Evolutionary conservation across 805 yeast genomes (phyloP).

Genomic region (Metschnikowia vanudenii): DNA sequence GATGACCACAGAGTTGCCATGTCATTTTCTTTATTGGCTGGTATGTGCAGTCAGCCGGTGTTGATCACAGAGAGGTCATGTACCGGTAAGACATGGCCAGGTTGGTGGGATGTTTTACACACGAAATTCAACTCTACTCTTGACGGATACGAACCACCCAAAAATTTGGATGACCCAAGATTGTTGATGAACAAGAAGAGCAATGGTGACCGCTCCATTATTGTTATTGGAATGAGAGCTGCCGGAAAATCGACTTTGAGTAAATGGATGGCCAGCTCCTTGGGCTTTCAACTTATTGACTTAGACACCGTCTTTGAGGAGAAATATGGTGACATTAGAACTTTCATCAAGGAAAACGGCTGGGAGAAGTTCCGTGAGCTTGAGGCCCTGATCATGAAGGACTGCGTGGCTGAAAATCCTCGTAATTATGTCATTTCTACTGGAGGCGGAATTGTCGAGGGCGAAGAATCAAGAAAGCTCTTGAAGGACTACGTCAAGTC

Average conservation of each 20-base stretch:
- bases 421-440: slow-evolving; percentile 75
- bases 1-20: slow-evolving; percentile 98
- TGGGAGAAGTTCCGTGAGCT: slow-evolving; percentile 84
- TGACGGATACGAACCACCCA: slow-evolving; percentile 64
- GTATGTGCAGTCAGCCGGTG: slow-evolving; percentile 62
- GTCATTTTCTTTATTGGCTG: slow-evolving; percentile 89
- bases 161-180: slow-evolving; percentile 18
- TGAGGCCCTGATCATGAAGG: slow-evolving; percentile 59
- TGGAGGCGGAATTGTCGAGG: slow-evolving; percentile 96
- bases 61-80: slow-evolving; percentile 83
- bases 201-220: slow-evolving; percentile 56
- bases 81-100: slow-evolving; percentile 99
- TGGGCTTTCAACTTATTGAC: slow-evolving; percentile 72
- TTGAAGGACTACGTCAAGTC: slow-evolving; percentile 51
- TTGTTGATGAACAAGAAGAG: slow-evolving; percentile 21
- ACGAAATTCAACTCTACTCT: slow-evolving; percentile 60
- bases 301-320: slow-evolving; percentile 72
- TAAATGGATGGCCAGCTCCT: slow-evolving; percentile 66
- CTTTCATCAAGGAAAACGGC: slow-evolving; percentile 60
- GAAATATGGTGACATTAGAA: slow-evolving; percentile 53
- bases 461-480: slow-evolving; percentile 58
- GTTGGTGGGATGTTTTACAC: slow-evolving; percentile 97
- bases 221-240: slow-evolving; percentile 96
- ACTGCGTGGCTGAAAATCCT: slow-evolving; percentile 40
- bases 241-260: slow-evolving; percentile 93